phyloP scores from a whole-genome alignment of 176 grass and related monocot species.

The Avena sativa region DNA sequence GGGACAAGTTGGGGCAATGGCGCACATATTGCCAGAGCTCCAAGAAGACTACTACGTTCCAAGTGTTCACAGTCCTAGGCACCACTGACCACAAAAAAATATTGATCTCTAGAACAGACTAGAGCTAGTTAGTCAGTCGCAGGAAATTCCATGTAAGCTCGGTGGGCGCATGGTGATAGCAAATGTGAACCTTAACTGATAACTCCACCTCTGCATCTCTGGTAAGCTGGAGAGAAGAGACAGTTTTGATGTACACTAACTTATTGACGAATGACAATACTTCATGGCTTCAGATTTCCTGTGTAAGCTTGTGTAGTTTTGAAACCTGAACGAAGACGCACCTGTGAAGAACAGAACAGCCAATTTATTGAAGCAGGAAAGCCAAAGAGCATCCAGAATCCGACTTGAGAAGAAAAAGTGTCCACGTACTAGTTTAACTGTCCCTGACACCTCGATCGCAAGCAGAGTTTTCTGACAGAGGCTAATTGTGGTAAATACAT shows the following conservation, averaged over 20 bases:
- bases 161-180: background rate
- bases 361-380: background rate
- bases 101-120: no score
- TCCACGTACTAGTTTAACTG: no score
- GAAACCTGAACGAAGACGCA: background rate
- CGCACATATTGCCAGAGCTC: conserved; percentile 56
- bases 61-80: conserved; percentile 67
- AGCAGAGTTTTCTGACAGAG: no score
- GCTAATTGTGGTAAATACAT: no score
- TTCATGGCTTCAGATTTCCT: background rate
- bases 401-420: no score
- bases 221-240: background rate
- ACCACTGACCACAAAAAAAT: conserved; percentile 47
- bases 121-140: no score
- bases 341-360: background rate
- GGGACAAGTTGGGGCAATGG: background rate
- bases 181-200: background rate
- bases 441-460: no score
- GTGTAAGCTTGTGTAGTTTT: background rate
- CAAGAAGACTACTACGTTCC: conserved; percentile 81
- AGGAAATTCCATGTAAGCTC: conserved; percentile 8
- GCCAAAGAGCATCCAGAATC: no score
- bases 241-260: conserved; percentile 38
- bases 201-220: background rate
- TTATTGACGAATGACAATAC: conserved; percentile 14